These are phyloP conservation scores for Coelastrella sp. DNA, from an alignment of 139 green algal genomes.

Conservation along the genomic window DNA sequence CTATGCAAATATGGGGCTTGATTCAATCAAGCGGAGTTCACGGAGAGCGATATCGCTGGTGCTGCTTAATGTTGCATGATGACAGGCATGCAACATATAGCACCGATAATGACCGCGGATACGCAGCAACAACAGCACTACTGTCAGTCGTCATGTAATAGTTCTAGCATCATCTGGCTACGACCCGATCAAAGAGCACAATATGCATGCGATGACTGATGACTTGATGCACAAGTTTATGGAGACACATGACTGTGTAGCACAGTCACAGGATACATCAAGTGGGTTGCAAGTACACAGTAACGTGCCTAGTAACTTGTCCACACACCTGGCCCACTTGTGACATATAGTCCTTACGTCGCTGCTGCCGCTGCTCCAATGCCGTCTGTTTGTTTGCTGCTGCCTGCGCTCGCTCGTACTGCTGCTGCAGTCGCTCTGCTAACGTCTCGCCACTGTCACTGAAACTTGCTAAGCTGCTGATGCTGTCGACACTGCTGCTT, in stretches of 20 bases:
- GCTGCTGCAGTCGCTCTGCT: conserved; percentile 26
- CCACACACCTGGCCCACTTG: conserved; percentile 11
- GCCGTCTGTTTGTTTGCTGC: background rate
- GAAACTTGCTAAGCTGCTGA: background rate
- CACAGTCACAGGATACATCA: background rate
- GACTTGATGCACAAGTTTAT: too few species aligned
- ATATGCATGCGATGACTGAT: too few species aligned
- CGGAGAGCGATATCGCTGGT: too few species aligned
- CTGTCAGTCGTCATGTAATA: too few species aligned
- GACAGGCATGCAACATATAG: too few species aligned
- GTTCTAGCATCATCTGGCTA: too few species aligned
- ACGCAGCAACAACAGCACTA: too few species aligned
- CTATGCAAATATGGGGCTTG: background rate
- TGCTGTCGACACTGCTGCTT: conserved; percentile 12
- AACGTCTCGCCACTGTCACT: conserved; percentile 12
- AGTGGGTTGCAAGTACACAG: background rate
- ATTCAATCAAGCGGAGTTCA: too few species aligned
- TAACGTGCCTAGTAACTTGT: background rate
- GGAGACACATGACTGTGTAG: too few species aligned
- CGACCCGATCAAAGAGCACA: too few species aligned
- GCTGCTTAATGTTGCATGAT: too few species aligned
- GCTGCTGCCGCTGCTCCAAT: conserved; percentile 32
- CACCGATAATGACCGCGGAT: too few species aligned
- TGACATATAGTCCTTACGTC: conserved; percentile 16
- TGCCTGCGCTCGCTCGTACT: conserved; percentile 11